Evolutionary conservation across 352 stramenopile species (phyloP).

Genomic region (Pythium dissotocum): DNA sequence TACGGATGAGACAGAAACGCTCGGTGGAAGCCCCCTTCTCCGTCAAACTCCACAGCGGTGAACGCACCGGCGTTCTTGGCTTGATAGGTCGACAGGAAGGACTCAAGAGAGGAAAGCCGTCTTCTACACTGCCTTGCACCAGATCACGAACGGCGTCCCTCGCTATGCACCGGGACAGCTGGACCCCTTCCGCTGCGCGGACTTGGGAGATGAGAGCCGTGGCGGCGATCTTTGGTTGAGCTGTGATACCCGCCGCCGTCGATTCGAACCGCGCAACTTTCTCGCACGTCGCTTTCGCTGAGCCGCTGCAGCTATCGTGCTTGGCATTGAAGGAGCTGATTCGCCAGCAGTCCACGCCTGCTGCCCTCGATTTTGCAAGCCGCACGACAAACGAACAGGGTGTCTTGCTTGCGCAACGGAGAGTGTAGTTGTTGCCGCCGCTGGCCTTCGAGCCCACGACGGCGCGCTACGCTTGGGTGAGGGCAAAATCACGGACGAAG

Average conservation of each 20-base stretch:
- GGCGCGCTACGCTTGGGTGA: conserved; percentile 1
- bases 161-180: not conserved
- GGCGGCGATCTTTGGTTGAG: not conserved
- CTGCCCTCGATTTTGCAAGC: not conserved
- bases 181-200: not conserved
- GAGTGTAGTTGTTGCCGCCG: conserved; percentile 3
- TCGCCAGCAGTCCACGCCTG: not conserved
- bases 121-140: not conserved
- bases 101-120: not conserved
- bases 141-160: not conserved
- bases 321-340: not conserved
- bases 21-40: conserved; percentile 13
- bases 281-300: not conserved
- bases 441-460: not conserved
- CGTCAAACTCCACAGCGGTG: conserved; percentile 8
- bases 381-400: conserved; percentile 9
- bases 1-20: conserved; percentile 21
- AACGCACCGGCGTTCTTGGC: not conserved
- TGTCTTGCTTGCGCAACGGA: not conserved
- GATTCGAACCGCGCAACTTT: not conserved
- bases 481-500: conserved; percentile 2
- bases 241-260: not conserved
- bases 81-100: not conserved
- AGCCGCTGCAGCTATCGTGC: not conserved
- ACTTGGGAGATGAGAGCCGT: not conserved